phyloP scores from a whole-genome alignment of 2,329 filamentous ascomycete genomes.

The Aspergillus japonicus region DNA sequence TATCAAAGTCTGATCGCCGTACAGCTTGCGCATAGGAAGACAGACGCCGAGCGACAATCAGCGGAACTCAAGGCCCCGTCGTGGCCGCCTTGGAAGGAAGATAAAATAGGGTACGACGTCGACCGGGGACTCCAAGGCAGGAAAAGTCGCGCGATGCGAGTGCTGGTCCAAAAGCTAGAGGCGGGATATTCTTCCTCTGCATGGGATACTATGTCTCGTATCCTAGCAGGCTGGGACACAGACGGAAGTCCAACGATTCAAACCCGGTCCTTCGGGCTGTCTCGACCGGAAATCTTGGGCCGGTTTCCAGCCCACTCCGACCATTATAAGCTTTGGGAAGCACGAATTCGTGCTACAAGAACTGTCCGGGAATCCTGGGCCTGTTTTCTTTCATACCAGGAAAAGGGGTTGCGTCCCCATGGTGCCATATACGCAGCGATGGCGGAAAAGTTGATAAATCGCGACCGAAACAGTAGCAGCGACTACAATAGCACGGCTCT shows the following conservation, averaged over 20 bases:
- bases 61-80: slow-evolving; percentile 58
- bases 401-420: slow-evolving; percentile 38
- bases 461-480: slow-evolving; percentile 26
- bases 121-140: slow-evolving; percentile 57
- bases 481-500: slow-evolving; percentile 31
- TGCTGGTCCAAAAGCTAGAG: slow-evolving; percentile 57
- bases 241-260: slow-evolving; percentile 64
- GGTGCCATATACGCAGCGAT: slow-evolving; percentile 55
- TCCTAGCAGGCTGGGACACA: slow-evolving; percentile 63
- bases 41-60: slow-evolving; percentile 55
- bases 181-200: slow-evolving; percentile 54
- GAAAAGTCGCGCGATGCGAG: slow-evolving; percentile 56
- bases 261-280: slow-evolving; percentile 48
- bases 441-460: slow-evolving; percentile 54
- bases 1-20: slow-evolving; percentile 57
- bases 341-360: slow-evolving; percentile 58
- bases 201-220: slow-evolving; percentile 55
- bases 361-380: slow-evolving; percentile 65
- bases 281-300: slow-evolving; percentile 23
- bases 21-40: slow-evolving; percentile 61
- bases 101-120: slow-evolving; percentile 60
- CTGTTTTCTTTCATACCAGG: slow-evolving; percentile 58
- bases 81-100: slow-evolving; percentile 67
- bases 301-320: slow-evolving; percentile 18
- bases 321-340: slow-evolving; percentile 51